Percentiles rank a stretch among this genome's conserved stretches.
phyloP scores from a whole-genome alignment of 352 stramenopile genomes.

The Globisporangium spinosum region DNA sequence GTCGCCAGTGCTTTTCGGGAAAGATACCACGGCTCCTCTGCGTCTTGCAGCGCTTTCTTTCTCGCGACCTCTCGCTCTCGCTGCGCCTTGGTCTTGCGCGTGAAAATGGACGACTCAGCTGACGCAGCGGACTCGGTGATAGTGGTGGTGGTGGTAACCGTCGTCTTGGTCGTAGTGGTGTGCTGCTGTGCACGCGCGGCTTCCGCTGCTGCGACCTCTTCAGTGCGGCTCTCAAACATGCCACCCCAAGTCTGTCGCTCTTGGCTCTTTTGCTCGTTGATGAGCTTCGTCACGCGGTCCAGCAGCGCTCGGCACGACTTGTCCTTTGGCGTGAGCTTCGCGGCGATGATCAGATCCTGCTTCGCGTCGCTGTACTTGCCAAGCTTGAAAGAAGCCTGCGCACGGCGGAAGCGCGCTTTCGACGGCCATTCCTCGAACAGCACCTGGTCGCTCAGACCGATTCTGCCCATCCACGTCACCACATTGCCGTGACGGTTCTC shows the following conservation, averaged over 20 bases:
- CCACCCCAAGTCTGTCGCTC: conserved; percentile 81
- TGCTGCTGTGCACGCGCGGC: conserved; percentile 19
- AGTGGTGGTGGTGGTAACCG: conserved; percentile 21
- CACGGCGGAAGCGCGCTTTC: conserved; percentile 82
- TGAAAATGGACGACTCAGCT: conserved; percentile 66
- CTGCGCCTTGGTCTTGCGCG: conserved; percentile 54
- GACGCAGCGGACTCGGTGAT: conserved; percentile 1
- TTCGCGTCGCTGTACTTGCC: conserved; percentile 72
- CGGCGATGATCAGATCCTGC: conserved; percentile 72
- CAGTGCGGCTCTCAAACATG: conserved; percentile 54
- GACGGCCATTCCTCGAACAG: conserved; percentile 86
- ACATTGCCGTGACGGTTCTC: conserved; percentile 82
- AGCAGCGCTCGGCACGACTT: conserved; percentile 76
- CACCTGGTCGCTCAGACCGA: conserved; percentile 71
- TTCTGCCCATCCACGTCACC: conserved; percentile 79
- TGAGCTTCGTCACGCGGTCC: conserved; percentile 62
- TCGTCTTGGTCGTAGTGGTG: conserved; percentile 20
- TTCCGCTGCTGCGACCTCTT: conserved; percentile 10
- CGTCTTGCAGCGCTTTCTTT: conserved; percentile 3
- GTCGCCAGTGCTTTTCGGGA: conserved; percentile 54
- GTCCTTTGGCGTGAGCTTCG: conserved; percentile 78
- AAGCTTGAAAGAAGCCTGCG: conserved; percentile 70
- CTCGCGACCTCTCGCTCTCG: conserved; percentile 24
- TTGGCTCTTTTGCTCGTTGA: conserved; percentile 71
- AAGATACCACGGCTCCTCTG: conserved; percentile 57